phyloP scores from a whole-genome alignment of 345 rosid genomes.

The Hibiscus tridactylites region DNA sequence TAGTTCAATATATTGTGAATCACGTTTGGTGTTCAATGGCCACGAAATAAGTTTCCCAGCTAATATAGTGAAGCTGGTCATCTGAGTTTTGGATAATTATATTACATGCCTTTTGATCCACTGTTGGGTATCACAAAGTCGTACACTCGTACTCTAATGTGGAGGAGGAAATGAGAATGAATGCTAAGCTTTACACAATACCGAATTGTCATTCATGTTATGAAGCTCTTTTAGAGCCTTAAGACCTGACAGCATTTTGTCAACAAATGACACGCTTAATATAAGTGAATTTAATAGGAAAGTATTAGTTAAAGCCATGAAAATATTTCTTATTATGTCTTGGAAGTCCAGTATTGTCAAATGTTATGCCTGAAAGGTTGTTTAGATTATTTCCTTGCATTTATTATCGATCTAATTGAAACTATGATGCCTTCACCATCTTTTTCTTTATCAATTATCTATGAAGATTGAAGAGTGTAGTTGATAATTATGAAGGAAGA shows the following conservation, averaged over 20 bases:
- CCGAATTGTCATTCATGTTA: neutral
- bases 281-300: neutral
- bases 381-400: neutral
- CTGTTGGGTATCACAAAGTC: neutral
- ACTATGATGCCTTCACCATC: neutral
- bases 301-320: neutral
- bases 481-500: neutral
- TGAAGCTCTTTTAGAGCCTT: neutral
- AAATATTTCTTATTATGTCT: neutral
- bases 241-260: neutral
- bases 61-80: neutral
- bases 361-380: neutral
- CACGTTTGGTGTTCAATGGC: neutral
- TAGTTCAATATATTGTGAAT: neutral
- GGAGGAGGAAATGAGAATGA: neutral
- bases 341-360: neutral
- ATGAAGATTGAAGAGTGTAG: neutral
- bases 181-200: neutral
- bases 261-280: neutral
- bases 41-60: neutral
- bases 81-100: neutral
- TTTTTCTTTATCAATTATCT: neutral
- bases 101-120: slow-evolving; percentile 2
- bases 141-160: neutral
- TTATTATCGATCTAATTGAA: neutral